A percentile compares a stretch with the other conserved stretches of the same genome.
Evolutionary conservation across 805 yeast species (phyloP).

Genomic region (Middelhovenomyces tepae): DNA sequence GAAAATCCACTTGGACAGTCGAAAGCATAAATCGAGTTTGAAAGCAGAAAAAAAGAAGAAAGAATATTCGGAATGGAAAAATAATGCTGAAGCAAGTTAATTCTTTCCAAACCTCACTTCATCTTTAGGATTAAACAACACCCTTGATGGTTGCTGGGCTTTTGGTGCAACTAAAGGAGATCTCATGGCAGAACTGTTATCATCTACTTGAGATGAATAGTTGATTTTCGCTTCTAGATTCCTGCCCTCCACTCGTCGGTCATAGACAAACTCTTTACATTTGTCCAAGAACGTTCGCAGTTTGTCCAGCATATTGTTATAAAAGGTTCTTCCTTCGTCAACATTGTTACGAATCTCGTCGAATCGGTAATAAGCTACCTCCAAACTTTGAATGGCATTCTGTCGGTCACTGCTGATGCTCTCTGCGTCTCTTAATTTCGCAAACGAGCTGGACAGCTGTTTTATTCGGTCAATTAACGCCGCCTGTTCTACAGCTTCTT

Average conservation of each 20-base stretch:
- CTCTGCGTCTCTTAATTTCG: slow-evolving; percentile 18
- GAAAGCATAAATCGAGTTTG: slow-evolving; percentile 42
- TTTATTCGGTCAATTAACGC: slow-evolving; percentile 34
- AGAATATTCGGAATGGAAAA: no score
- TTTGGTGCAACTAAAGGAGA: slow-evolving; percentile 18
- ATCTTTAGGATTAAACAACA: not conserved
- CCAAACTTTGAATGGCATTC: slow-evolving; percentile 43
- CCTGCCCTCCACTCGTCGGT: slow-evolving; percentile 45
- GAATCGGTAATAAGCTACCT: slow-evolving; percentile 41
- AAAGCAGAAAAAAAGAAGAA: slow-evolving; percentile 3
- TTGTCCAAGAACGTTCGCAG: slow-evolving; percentile 38
- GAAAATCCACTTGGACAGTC: slow-evolving; percentile 57
- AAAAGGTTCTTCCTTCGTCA: slow-evolving; percentile 62
- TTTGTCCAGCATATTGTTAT: slow-evolving; percentile 47
- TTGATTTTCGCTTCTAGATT: slow-evolving; percentile 32
- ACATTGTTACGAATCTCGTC: slow-evolving; percentile 51
- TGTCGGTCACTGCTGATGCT: slow-evolving; percentile 34
- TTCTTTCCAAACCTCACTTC: slow-evolving; percentile 1
- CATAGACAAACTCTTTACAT: slow-evolving; percentile 43
- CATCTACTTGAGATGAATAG: slow-evolving; percentile 26
- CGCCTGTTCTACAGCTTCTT: slow-evolving; percentile 32
- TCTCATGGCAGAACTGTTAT: slow-evolving; percentile 18
- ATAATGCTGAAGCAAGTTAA: no score
- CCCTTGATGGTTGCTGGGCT: slow-evolving; percentile 7
- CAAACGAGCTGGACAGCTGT: slow-evolving; percentile 18